Evolutionary conservation across 306 rosid species (phyloP).

Genomic region (Chamaecrista fasciculata): DNA sequence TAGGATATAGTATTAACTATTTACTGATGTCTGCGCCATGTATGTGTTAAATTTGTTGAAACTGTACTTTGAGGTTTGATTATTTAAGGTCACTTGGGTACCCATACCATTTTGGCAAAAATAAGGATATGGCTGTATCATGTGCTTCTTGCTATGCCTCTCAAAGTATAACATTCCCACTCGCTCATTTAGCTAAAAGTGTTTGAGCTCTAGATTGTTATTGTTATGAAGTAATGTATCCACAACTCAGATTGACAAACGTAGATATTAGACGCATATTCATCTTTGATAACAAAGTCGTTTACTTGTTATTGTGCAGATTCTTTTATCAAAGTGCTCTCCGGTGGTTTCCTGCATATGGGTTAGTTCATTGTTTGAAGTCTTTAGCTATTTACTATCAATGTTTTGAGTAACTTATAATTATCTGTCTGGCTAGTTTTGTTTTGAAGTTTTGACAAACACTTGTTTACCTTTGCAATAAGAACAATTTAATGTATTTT

Average conservation of each 20-base stretch:
- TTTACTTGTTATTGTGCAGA: conserved; percentile 41
- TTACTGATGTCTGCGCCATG: conserved; percentile 8
- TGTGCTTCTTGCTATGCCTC: background rate
- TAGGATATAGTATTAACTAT: background rate
- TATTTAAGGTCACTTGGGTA: background rate
- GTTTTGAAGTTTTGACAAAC: background rate
- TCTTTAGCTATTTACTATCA: background rate
- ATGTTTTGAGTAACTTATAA: background rate
- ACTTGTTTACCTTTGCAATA: background rate
- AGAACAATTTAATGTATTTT: background rate
- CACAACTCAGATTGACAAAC: background rate
- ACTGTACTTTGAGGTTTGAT: background rate
- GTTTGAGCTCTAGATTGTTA: background rate
- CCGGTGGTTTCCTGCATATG: conserved; percentile 80
- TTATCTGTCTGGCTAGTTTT: background rate
- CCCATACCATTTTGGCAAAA: conserved; percentile 13
- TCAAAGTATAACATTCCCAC: background rate
- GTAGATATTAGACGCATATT: background rate
- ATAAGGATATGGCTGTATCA: background rate
- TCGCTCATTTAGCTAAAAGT: background rate
- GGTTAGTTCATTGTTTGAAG: conserved; percentile 53
- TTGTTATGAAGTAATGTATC: background rate
- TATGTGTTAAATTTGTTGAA: conserved; percentile 4
- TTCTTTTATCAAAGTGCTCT: conserved; percentile 95
- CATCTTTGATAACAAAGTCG: conserved; percentile 18